Conservation (phyloP, 2,329 filamentous ascomycete species). For the Cladophialophora bantiana region DNA sequence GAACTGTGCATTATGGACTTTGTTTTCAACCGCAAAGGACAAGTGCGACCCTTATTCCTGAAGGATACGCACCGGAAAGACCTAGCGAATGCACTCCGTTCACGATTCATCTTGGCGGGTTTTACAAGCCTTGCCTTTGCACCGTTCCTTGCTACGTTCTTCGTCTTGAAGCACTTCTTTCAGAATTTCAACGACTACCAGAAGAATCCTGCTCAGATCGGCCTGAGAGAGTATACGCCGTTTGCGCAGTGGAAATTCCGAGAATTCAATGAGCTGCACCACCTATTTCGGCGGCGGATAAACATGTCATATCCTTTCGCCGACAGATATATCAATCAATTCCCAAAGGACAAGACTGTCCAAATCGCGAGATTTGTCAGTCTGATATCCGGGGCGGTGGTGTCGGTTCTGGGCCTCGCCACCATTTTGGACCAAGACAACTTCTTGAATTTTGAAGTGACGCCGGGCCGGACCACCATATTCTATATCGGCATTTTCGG, state of each 20-base stretch:
- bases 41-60: conserved; percentile 84
- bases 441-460: conserved; percentile 91
- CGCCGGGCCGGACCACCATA: conserved; percentile 82
- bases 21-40: conserved; percentile 87
- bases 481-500: conserved; percentile 89
- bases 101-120: conserved; percentile 81
- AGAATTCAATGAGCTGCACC: conserved; percentile 95
- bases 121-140: conserved; percentile 85
- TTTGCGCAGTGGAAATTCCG: conserved; percentile 98
- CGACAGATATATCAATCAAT: conserved; percentile 90
- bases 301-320: conserved; percentile 97
- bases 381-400: conserved; percentile 85
- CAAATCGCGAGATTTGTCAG: conserved; percentile 83
- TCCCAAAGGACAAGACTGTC: conserved; percentile 92
- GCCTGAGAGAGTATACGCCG: conserved; percentile 89
- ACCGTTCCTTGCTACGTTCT: conserved; percentile 85
- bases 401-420: conserved; percentile 81
- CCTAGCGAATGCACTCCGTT: conserved; percentile 77
- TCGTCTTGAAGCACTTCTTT: conserved; percentile 89
- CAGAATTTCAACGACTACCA: conserved; percentile 98
- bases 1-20: conserved; percentile 91
- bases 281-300: conserved; percentile 86
- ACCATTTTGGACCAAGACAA: conserved; percentile 90
- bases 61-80: conserved; percentile 80
- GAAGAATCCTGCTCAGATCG: conserved; percentile 85